Conservation (phyloP, 176 grass and related monocot genomes). For the Avena sativa region DNA sequence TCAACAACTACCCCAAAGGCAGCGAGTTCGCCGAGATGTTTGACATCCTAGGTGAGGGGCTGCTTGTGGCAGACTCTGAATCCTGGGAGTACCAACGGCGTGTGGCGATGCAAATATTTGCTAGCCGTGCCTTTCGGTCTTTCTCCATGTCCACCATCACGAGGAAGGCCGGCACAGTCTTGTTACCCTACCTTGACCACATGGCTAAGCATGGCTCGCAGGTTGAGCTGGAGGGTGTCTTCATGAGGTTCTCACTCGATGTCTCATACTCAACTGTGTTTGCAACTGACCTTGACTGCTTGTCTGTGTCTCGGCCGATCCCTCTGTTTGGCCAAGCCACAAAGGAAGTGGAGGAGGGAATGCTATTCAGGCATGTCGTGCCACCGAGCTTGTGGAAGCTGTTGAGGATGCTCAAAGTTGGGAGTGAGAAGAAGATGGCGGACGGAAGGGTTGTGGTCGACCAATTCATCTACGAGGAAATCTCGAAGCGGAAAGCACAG, state of each 20-base stretch:
- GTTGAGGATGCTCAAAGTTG: conserved; percentile 60
- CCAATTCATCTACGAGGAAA: conserved; percentile 47
- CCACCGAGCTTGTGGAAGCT: conserved; percentile 60
- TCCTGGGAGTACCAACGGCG: conserved; percentile 66
- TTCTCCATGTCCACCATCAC: conserved; percentile 47
- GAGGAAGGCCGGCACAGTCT: conserved; percentile 41
- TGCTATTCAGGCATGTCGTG: conserved; percentile 61
- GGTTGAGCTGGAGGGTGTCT: conserved; percentile 61
- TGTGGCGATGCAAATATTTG: conserved; percentile 51
- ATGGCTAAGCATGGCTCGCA: conserved; percentile 33
- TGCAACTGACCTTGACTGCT: conserved; percentile 53
- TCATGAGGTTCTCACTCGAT: conserved; percentile 66
- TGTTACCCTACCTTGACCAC: conserved; percentile 63
- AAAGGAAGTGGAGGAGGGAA: conserved; percentile 59
- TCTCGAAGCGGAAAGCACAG: conserved; percentile 48
- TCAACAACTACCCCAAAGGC: conserved; percentile 66
- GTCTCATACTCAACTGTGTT: conserved; percentile 60
- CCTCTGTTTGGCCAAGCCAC: conserved; percentile 55
- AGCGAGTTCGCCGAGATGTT: conserved; percentile 65
- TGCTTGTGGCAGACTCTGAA: conserved; percentile 61
- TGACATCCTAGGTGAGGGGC: conserved; percentile 61
- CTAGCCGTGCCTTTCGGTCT: conserved; percentile 49
- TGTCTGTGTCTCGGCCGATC: conserved; percentile 46
- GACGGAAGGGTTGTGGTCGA: conserved; percentile 56
- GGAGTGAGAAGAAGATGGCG: conserved; percentile 64